A percentile compares a stretch with the other conserved stretches of the same genome.
Conservation (phyloP, 2,329 filamentous ascomycete genomes). For the Helicocarpus griseus region DNA sequence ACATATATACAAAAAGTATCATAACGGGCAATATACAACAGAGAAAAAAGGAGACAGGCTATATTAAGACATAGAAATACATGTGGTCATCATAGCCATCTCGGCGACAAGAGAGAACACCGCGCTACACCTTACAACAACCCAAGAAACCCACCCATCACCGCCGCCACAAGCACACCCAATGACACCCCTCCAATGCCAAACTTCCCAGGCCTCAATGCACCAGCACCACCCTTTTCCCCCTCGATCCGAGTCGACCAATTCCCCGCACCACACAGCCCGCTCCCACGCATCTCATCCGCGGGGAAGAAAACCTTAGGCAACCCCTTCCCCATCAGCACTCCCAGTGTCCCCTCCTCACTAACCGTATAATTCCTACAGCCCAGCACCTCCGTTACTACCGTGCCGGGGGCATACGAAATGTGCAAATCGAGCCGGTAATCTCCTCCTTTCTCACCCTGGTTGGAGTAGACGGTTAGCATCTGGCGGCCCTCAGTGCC, state of each 20-base stretch:
- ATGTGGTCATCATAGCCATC: no score
- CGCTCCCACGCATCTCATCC: slow-evolving; percentile 14
- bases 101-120: background rate
- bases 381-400: slow-evolving; percentile 29
- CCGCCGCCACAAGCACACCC: background rate
- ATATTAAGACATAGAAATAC: background rate
- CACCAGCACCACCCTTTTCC: no score
- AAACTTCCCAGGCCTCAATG: background rate
- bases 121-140: background rate
- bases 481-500: slow-evolving; percentile 25
- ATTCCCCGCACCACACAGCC: slow-evolving; percentile 11
- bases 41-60: background rate
- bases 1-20: no score
- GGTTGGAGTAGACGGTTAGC: slow-evolving; percentile 34
- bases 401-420: slow-evolving; percentile 26
- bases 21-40: background rate
- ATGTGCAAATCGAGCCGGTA: slow-evolving; percentile 38
- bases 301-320: slow-evolving; percentile 18
- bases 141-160: background rate
- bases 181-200: background rate
- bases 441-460: slow-evolving; percentile 27
- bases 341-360: slow-evolving; percentile 12
- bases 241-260: background rate
- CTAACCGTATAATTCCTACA: slow-evolving; percentile 21
- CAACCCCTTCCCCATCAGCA: slow-evolving; percentile 15